A percentile compares a stretch with the other conserved stretches of the same genome.
Conservation (phyloP, 2,329 filamentous ascomycete species). For the Penicillium sp. region DNA sequence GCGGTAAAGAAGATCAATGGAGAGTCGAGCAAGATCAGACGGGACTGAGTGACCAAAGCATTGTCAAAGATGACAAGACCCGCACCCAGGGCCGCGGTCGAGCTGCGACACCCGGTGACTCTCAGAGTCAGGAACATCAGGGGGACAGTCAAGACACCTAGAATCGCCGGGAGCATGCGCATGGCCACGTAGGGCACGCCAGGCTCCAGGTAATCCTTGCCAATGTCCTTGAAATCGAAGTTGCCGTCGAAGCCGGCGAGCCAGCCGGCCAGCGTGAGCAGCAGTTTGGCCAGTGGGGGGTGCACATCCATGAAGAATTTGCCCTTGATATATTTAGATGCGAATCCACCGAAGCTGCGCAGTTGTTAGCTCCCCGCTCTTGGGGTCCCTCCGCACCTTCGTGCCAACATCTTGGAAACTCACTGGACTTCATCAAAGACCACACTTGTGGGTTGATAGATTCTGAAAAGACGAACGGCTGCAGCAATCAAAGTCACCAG, state of each 20-base stretch:
- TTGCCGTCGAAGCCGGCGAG: constrained; percentile 90
- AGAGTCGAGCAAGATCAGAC: constrained; percentile 93
- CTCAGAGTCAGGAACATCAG: constrained; percentile 95
- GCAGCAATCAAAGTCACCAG: constrained; percentile 74
- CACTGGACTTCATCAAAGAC: constrained; percentile 99
- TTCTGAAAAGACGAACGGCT: constrained; percentile 85
- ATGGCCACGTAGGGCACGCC: constrained; percentile 96
- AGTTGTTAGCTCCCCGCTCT: constrained; percentile 4
- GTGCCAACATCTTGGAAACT: constrained; percentile 27
- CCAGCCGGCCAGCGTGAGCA: constrained; percentile 94
- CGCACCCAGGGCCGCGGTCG: constrained; percentile 80
- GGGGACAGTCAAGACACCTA: constrained; percentile 84
- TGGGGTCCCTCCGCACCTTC: background rate
- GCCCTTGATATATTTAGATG: constrained; percentile 98
- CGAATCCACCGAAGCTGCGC: constrained; percentile 90
- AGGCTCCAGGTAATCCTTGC: constrained; percentile 96
- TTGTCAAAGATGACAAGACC: constrained; percentile 94
- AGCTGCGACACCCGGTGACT: constrained; percentile 82
- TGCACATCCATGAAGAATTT: constrained; percentile 99
- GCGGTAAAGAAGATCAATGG: constrained; percentile 92
- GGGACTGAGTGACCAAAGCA: constrained; percentile 89
- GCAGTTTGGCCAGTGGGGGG: constrained; percentile 91
- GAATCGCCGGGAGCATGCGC: constrained; percentile 87
- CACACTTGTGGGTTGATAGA: constrained; percentile 93
- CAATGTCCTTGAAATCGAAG: constrained; percentile 99